Conservation (phyloP, 805 yeast genomes). For the Yarrowia phangngaensis region DNA sequence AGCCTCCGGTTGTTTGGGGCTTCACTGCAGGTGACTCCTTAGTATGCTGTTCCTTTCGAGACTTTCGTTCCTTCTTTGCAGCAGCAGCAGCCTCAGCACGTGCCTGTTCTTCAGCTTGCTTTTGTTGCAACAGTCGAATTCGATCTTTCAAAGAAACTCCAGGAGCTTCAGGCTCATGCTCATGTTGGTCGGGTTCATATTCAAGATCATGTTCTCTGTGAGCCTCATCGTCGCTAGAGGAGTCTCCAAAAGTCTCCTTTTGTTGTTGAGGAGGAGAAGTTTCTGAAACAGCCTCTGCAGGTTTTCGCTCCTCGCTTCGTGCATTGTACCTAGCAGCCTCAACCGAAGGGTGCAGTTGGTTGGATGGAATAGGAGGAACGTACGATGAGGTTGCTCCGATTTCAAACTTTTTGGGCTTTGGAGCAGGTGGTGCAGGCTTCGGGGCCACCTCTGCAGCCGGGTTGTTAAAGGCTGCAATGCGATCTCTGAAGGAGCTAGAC, state of each 20-base stretch:
- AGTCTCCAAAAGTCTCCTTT: slow-evolving; percentile 30
- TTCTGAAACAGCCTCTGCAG: slow-evolving; percentile 28
- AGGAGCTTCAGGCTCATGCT: slow-evolving; percentile 55
- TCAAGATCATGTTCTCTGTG: slow-evolving; percentile 24
- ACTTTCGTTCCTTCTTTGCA: slow-evolving; percentile 45
- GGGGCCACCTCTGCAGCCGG: slow-evolving; percentile 31
- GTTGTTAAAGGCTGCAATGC: slow-evolving; percentile 50
- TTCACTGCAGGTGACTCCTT: slow-evolving; percentile 12
- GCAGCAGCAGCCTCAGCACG: slow-evolving; percentile 53
- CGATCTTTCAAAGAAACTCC: slow-evolving; percentile 81
- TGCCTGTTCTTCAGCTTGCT: slow-evolving; percentile 76
- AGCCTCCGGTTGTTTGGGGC: slow-evolving; percentile 25
- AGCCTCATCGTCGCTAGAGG: slow-evolving; percentile 33
- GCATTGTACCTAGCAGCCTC: slow-evolving; percentile 25
- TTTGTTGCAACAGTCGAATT: slow-evolving; percentile 75
- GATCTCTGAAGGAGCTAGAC: slow-evolving; percentile 43
- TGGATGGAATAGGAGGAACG: slow-evolving; percentile 44
- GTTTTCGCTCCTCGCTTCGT: slow-evolving; percentile 23
- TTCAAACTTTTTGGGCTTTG: slow-evolving; percentile 43
- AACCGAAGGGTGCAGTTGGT: slow-evolving; percentile 25
- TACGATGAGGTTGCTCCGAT: slow-evolving; percentile 58
- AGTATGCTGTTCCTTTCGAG: slow-evolving; percentile 20
- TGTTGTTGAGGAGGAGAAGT: slow-evolving; percentile 39
- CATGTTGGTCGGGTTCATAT: slow-evolving; percentile 34
- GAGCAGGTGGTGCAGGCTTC: slow-evolving; percentile 44